Base-by-base conservation (phyloP, 1,284 basidiomycete species). In the Cutaneotrichosporon cavernicola region DNA sequence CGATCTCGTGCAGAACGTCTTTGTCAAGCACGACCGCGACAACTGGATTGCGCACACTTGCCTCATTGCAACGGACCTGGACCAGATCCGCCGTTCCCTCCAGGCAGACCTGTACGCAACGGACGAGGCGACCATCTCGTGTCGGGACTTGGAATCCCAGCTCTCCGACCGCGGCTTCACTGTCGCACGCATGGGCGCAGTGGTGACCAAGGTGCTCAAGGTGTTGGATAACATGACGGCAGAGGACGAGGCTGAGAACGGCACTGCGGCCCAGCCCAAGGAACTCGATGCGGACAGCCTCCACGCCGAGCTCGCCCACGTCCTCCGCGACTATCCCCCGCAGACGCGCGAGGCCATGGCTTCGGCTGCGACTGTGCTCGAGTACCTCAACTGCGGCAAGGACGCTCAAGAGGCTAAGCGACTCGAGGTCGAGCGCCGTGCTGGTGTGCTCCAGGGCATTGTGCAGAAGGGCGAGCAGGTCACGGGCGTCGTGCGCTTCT, bases 1-100 rank as follows among this genome's bases (percentile, higher is more conserved):
- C 51, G 60, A 66, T 40, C 67, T 78, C 11, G 72, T 77, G 21
- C 67, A 68, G 5, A 69, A 70, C 30, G 70, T 71, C 2, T 72
- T 78, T 32, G 60, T 66, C 61, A 76, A 76, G 61, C 73, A 76
- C 58, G 76, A 76, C 32, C 40, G 58, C 32, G 65, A 62, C 59
- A 76, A 79, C 61, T 79, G 77, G 77, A 76, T 79, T 52, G 75
- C 74, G 26, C 77, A 79, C 63, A 70, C 74, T n/a, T 78, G 76
- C 62, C 66, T 78, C n/a, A 74, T 79, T 53, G 73, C 76, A 4
- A 71, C 71, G 6, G 74, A 76, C 40, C 71, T 79, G 38, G 75
- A 78, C 61, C 69, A 73, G 46, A 72, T 71, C 43, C 73, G 76
- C 43, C 70, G 73, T 7, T 64, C 70, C 13, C 70, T 79, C 40